phyloP scores from a whole-genome alignment of 2,329 filamentous ascomycete species.

The Scorias spongiosa region DNA sequence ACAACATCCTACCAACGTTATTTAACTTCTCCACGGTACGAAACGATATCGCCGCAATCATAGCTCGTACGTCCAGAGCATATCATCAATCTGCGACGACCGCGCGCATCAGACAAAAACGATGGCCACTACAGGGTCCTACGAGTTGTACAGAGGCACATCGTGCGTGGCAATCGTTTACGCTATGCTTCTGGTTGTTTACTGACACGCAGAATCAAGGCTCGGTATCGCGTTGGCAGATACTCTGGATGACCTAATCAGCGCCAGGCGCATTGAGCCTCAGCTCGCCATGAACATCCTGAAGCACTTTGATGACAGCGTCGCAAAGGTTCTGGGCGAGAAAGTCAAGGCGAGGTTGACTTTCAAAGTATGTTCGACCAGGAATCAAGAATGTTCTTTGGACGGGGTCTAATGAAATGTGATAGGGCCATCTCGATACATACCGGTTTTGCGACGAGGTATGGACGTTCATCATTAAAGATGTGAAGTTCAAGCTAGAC shows the following conservation, averaged over 20 bases:
- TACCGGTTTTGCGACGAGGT: slow-evolving; percentile 99
- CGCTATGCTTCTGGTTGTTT: slow-evolving; percentile 8
- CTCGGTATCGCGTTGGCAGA: slow-evolving; percentile 89
- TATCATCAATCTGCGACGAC: too few species aligned
- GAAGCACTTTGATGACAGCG: slow-evolving; percentile 83
- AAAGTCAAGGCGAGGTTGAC: slow-evolving; percentile 81
- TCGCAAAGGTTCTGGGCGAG: slow-evolving; percentile 80
- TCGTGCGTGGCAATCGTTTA: slow-evolving; percentile 49
- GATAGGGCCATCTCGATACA: slow-evolving; percentile 84
- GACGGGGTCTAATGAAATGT: not conserved
- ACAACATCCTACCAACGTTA: too few species aligned
- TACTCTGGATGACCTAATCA: slow-evolving; percentile 93
- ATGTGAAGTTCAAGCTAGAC: slow-evolving; percentile 97
- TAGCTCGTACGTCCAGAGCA: too few species aligned
- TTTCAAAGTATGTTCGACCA: slow-evolving; percentile 61
- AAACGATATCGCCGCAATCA: too few species aligned
- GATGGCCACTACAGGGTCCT: slow-evolving; percentile 45
- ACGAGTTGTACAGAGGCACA: slow-evolving; percentile 96
- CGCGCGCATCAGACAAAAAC: not conserved
- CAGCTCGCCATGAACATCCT: slow-evolving; percentile 98
- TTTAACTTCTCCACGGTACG: too few species aligned
- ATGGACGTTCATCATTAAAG: slow-evolving; percentile 98
- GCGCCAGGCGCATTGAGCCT: slow-evolving; percentile 85
- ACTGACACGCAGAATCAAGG: slow-evolving; percentile 33
- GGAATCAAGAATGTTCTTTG: not conserved